Base-by-base conservation (phyloP, 23 red algal genomes). In the Agarophyton chilense region DNA sequence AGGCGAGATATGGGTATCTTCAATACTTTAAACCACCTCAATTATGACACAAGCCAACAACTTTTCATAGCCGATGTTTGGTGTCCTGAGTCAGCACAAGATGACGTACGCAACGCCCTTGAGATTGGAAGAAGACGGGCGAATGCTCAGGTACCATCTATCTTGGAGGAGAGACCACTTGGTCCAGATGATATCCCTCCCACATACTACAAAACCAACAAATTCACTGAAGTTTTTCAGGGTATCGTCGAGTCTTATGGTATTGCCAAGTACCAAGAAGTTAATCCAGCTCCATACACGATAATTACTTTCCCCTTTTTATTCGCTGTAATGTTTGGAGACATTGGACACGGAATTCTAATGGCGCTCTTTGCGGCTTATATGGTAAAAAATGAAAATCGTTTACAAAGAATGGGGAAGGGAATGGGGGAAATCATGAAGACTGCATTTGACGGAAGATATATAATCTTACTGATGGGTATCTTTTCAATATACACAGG, bases 261-360 rank as follows among this genome's bases (percentile, higher is more conserved):
- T 39, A 52, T 99, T 14, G 90, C 97, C 1, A 87, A 92, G 63
- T 99, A 99, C 72, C 82, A 99, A 51, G 97, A 99, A 68, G 46
- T 99, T 26, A 99, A 99, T 66, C 97, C 97, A 43, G 97, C 97
- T 14, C 97, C 97, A 10, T 99, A 80, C 66, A 75, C 93, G 35
- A 87, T 99, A 49, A 87, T 95, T 31, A 95, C 93, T 24, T 99
- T 99, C 61, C 97, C 97, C 18, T 99, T 99, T 41, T 70, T 99
- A 22, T 99, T 99, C 78, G 97, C 97, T 6, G 92, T 99, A 36
- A 99, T 99, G 97, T 99, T 99, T 89, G 97, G 97, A 42, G 97
- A 99, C 77, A 88, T 99, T 75, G 97, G 97, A 24, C 97, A 99
- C 70, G 97, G 97, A 66, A 75, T 93, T 17, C 79, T 99, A 12